Conservation (phyloP, 305 asterid genomes). For the Solanum hybrid region DNA sequence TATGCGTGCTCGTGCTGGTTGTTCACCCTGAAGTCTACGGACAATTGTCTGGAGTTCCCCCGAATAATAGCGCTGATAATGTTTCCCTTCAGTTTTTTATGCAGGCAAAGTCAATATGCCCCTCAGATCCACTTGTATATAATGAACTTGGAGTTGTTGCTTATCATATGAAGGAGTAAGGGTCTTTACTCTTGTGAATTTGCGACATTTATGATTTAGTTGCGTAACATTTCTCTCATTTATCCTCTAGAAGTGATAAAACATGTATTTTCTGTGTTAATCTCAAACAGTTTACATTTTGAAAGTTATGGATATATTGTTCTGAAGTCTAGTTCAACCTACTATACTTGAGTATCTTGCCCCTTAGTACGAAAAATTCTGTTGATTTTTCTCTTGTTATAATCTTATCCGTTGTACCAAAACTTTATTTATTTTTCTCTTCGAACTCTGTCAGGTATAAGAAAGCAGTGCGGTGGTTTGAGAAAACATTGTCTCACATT, state of each 20-base stretch:
- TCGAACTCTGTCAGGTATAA: slow-evolving; percentile 50
- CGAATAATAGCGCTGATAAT: slow-evolving; percentile 9
- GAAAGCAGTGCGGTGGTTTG: slow-evolving; percentile 88
- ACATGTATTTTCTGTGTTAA: not conserved
- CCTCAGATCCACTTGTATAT: slow-evolving; percentile 92
- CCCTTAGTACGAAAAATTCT: not conserved
- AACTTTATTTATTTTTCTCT: not conserved
- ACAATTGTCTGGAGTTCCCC: not conserved
- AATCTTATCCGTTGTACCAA: not conserved
- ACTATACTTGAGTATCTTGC: not conserved
- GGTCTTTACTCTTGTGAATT: slow-evolving; percentile 11
- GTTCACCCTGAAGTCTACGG: not conserved
- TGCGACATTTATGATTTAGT: not conserved
- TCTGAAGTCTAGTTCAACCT: not conserved
- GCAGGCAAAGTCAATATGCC: slow-evolving; percentile 90
- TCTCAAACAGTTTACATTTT: not conserved
- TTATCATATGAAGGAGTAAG: slow-evolving; percentile 98
- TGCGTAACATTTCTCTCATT: not conserved
- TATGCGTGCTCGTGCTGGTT: not conserved
- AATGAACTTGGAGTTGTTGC: slow-evolving; percentile 99
- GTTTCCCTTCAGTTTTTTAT: slow-evolving; percentile 66
- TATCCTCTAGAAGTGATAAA: slow-evolving; percentile 1
- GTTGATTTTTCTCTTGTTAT: not conserved
- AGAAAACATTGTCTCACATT: slow-evolving; percentile 72
- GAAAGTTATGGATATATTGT: not conserved